Conservation (phyloP, 331 rosid species). For the Arachis monticola region DNA sequence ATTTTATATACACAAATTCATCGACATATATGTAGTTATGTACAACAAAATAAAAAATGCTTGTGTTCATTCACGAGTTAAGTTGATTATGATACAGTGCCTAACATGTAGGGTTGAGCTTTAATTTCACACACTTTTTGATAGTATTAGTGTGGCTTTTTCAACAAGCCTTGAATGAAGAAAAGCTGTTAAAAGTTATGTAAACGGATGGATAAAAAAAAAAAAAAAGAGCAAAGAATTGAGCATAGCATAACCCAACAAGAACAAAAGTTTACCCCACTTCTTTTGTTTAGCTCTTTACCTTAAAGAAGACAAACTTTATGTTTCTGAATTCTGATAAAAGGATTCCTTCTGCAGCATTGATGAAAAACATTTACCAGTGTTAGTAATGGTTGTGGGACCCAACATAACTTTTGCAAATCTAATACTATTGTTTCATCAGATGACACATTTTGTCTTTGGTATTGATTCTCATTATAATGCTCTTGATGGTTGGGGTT, state of each 20-base stretch:
- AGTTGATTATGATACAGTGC: background rate
- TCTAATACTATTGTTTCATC: background rate
- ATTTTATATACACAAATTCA: background rate
- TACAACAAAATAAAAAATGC: background rate
- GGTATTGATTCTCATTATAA: background rate
- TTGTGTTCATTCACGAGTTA: background rate
- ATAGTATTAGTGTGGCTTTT: background rate
- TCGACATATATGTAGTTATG: background rate
- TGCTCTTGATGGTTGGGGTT: background rate
- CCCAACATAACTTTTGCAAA: background rate
- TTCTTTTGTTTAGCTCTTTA: background rate
- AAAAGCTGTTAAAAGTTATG: background rate
- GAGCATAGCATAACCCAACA: conserved; percentile 2
- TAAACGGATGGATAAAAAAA: background rate
- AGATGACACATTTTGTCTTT: background rate
- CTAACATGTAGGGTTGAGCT: background rate
- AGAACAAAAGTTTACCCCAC: background rate
- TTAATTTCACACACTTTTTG: background rate
- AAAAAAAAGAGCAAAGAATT: background rate
- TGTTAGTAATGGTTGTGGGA: background rate
- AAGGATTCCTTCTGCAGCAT: conserved; percentile 8
- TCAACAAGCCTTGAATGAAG: background rate
- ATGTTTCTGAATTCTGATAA: conserved; percentile 1
- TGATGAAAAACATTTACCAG: background rate
- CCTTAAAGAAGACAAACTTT: conserved; percentile 19